Base-by-base conservation (phyloP, 371 early-diverging fungal genomes). In the Zychaea mexicana region DNA sequence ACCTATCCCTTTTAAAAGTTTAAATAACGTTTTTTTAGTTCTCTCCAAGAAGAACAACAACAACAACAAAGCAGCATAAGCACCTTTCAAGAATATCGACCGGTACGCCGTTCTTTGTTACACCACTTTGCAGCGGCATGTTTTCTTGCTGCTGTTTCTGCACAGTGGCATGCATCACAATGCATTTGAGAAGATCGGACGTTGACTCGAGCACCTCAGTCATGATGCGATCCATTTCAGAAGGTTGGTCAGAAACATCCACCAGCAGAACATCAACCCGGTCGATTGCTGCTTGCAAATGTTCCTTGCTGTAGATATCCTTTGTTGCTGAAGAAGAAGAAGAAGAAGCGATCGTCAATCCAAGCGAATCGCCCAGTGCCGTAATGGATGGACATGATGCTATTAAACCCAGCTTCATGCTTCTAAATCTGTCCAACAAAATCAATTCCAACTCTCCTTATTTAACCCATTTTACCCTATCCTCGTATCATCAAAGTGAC, bases 401-500 rank as follows among this genome's bases (percentile, higher is more conserved):
- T 1, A 73, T 17, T 24, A 77, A 53, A 17, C 70, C 68, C 52
- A 74, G 31, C 61, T 69, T 66, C 72, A 78, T 63, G 31, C 54
- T 64, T 38, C 73, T 66, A 36, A 78, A 78, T 65, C 79, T 63
- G 52, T 27, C 13, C 33, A n/a, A n/a, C n/a, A n/a, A n/a, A n/a
- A n/a, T n/a, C n/a, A n/a, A n/a, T n/a, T n/a, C n/a, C n/a, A n/a
- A n/a, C n/a, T n/a, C n/a, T n/a, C n/a, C n/a, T n/a, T n/a, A n/a
- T n/a, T n/a, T n/a, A n/a, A n/a, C n/a, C n/a, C n/a, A n/a, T n/a
- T n/a, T 39, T 22, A 10, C 19, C 17, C 17, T 27, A 22, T 19
- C 31, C n/a, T 12, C 10, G 30, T 19, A 2, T n/a, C n/a, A n/a
- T n/a, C n/a, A n/a, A n/a, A n/a, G n/a, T n/a, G 6, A 7, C 33